Evolutionary conservation across 139 green algal species (phyloP), one percentile per base, ranked within the genome.

Genomic region (Picochlorum sp.): DNA sequence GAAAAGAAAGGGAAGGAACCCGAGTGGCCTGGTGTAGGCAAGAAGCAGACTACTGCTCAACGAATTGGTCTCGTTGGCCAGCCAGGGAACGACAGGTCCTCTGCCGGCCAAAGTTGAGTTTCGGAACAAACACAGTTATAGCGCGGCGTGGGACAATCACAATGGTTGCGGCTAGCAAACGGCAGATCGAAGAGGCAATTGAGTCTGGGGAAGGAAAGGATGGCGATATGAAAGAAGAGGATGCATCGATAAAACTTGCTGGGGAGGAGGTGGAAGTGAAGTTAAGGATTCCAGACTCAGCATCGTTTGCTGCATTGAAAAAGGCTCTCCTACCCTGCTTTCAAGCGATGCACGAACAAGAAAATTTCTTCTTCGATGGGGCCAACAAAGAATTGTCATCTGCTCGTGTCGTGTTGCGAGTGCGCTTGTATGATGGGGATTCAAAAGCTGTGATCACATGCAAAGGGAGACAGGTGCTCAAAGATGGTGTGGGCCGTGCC

Each of bases 331-430:
- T 61, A 33, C 5, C 54, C 12, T 44, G 16, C 50, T 69, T 89
- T 43, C 33, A 75, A 37, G 81, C 49, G 16, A 77, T 59, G 33
- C 69, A 93, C 52, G 28, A 72, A 13, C 86, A 96, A 69, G 89
- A 96, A 47, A 97, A 97, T 74, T 86, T 79, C 63, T 97, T 97
- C 59, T 97, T 96, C 40, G 90, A 97, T 52, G 87, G 90, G n/a
- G 40, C 65, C 3, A 53, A 73, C 0, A 26, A 69, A 18, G 87
- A 97, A 79, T 80, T 97, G 9, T 83, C 76, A 61, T 54, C 41
- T 7, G 37, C 67, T 28, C 72, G 70, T 0, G 65, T 79, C 22
- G 80, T 95, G 36, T 72, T 96, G 55, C 76, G 89, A 4, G 43
- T 90, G 22, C 72, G 89, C n/a, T 93, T 96, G 55, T 95, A 91